Percentiles rank a stretch among this genome's conserved stretches.
Conservation (phyloP, 169 alveolate genomes). For the Eimeria praecox region DNA sequence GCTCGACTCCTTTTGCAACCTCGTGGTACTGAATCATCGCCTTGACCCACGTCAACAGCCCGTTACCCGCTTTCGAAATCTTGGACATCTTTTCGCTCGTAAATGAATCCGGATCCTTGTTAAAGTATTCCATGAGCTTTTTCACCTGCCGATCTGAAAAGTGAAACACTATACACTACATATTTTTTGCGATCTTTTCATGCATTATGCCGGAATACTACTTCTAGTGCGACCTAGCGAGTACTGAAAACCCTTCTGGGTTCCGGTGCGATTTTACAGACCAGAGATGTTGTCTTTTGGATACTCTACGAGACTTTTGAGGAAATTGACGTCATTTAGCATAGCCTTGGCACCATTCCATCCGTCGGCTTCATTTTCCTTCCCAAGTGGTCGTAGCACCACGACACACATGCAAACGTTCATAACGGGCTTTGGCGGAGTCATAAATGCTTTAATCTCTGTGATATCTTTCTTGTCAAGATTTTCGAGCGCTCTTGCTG, state of each 20-base stretch:
- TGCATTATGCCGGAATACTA: neutral
- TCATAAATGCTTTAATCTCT: conserved; percentile 91
- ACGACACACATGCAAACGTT: conserved; percentile 90
- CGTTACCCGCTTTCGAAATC: conserved; percentile 94
- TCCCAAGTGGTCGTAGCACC: conserved; percentile 91
- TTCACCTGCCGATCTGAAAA: conserved; percentile 86
- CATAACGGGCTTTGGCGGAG: conserved; percentile 93
- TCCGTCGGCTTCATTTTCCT: conserved; percentile 90
- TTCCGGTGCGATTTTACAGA: neutral
- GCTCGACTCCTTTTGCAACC: conserved; percentile 94
- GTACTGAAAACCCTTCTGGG: neutral
- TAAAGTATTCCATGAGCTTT: conserved; percentile 89
- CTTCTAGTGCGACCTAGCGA: neutral
- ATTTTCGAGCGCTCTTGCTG: conserved; percentile 91
- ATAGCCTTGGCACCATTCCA: conserved; percentile 93
- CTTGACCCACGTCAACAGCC: conserved; percentile 93
- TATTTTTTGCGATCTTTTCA: neutral
- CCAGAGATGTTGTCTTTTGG: conserved; percentile 89
- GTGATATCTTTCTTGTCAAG: conserved; percentile 90
- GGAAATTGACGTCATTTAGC: conserved; percentile 90
- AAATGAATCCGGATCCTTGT: conserved; percentile 90
- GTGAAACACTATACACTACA: neutral
- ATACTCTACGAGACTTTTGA: conserved; percentile 88
- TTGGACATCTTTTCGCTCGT: conserved; percentile 89
- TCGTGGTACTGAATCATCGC: conserved; percentile 94